phyloP scores from a whole-genome alignment of 176 grass and related monocot species.

The Triticum timopheevii region DNA sequence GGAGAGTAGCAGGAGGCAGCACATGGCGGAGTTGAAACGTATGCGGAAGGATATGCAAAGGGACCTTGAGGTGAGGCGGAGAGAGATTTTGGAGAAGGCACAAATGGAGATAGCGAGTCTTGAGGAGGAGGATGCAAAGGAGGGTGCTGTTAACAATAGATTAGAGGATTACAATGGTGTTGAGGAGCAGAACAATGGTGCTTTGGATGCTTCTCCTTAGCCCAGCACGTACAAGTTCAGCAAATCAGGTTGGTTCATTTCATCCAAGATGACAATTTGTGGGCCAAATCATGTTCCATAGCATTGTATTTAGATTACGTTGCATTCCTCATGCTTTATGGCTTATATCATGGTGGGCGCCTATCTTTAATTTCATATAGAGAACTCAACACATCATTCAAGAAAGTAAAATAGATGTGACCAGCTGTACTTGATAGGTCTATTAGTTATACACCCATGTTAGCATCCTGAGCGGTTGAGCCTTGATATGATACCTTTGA shows the following conservation, averaged over 20 bases:
- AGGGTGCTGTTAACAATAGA: conserved; percentile 24
- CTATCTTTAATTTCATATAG: conserved; percentile 2
- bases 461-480: not conserved
- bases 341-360: not conserved
- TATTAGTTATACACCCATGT: not conserved
- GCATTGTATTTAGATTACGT: conserved; percentile 3
- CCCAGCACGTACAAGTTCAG: conserved; percentile 41
- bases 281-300: not conserved
- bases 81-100: conserved; percentile 77
- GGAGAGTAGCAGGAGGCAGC: conserved; percentile 68
- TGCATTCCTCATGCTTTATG: not conserved
- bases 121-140: conserved; percentile 31
- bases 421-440: not conserved
- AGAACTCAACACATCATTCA: conserved; percentile 2
- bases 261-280: conserved; percentile 3
- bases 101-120: conserved; percentile 58
- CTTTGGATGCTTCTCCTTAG: conserved; percentile 37
- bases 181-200: conserved; percentile 29
- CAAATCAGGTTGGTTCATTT: conserved; percentile 48
- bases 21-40: conserved; percentile 64
- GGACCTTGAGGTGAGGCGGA: conserved; percentile 63
- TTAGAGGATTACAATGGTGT: conserved; percentile 23
- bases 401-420: not conserved
- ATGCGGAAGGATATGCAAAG: conserved; percentile 79
- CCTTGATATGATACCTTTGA: not conserved